phyloP scores from a whole-genome alignment of 192 early-diverging fungal genomes.

The Coemansia aciculifera region DNA sequence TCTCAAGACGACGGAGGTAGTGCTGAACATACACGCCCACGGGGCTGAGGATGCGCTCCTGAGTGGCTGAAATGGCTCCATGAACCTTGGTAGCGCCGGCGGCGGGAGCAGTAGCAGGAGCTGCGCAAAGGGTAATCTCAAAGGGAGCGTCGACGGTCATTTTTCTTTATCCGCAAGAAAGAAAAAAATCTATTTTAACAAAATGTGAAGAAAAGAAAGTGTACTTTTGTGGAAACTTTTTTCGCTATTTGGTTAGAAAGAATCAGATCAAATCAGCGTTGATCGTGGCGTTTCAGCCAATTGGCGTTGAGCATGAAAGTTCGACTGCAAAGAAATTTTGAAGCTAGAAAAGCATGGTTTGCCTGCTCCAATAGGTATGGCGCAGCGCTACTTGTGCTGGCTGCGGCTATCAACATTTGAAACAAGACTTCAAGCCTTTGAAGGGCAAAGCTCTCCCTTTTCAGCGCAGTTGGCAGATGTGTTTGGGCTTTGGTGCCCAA shows the following conservation, averaged over 20 bases:
- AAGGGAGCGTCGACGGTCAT: constrained; percentile 30
- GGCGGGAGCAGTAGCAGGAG: constrained; percentile 28
- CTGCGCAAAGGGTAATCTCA: constrained; percentile 38
- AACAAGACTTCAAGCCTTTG: too few species aligned
- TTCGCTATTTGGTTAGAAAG: background rate
- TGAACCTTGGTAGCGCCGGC: constrained; percentile 33
- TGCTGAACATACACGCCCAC: constrained; percentile 54
- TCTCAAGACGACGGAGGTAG: constrained; percentile 41
- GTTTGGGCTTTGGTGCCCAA: too few species aligned
- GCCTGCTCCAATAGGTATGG: too few species aligned
- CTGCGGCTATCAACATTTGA: too few species aligned
- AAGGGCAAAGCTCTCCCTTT: too few species aligned
- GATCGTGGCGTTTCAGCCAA: background rate
- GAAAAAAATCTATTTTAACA: background rate
- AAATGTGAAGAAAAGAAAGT: background rate
- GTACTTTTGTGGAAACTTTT: background rate
- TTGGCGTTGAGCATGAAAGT: background rate
- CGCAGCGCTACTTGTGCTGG: too few species aligned
- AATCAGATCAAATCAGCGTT: background rate
- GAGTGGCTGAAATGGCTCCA: constrained; percentile 17
- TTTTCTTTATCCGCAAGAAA: background rate
- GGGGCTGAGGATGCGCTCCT: constrained; percentile 38
- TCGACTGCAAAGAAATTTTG: too few species aligned
- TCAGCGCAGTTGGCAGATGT: too few species aligned
- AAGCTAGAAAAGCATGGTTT: too few species aligned